phyloP scores from a whole-genome alignment of 345 rosid species.

The Gossypium herbaceum region DNA sequence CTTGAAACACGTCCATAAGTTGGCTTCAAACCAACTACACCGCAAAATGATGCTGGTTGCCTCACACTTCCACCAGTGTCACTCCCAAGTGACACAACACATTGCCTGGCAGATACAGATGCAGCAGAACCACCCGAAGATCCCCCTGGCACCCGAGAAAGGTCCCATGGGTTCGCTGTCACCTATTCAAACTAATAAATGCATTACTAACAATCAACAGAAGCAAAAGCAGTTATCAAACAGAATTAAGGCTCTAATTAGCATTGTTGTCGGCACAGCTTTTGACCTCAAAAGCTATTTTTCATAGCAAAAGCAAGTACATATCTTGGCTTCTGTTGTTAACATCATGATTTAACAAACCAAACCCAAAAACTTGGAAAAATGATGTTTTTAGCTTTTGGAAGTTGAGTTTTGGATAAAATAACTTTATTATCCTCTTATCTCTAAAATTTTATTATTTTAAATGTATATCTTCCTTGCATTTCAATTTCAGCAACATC shows the following conservation, averaged over 20 bases:
- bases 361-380: not conserved
- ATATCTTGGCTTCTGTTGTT: not conserved
- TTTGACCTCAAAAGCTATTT: not conserved
- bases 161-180: constrained; percentile 90
- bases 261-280: not conserved
- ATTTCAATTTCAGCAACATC: too few relatives aligned
- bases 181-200: constrained; percentile 43
- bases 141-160: constrained; percentile 88
- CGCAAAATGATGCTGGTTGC: constrained; percentile 94
- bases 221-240: not conserved
- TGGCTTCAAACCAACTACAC: constrained; percentile 92
- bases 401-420: not conserved
- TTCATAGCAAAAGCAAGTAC: not conserved
- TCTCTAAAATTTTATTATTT: not conserved
- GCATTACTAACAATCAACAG: constrained; percentile 28
- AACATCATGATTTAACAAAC: not conserved
- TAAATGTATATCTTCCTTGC: too few relatives aligned
- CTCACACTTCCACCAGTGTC: constrained; percentile 99
- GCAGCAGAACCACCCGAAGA: constrained; percentile 98
- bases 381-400: too few relatives aligned
- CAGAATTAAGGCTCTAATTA: not conserved
- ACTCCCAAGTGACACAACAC: constrained; percentile 86
- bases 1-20: constrained; percentile 94
- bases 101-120: constrained; percentile 88
- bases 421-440: not conserved